These are phyloP conservation scores for Lactarius quietus DNA, from an alignment of 768 basidiomycete genomes.

Conservation along the genomic window DNA sequence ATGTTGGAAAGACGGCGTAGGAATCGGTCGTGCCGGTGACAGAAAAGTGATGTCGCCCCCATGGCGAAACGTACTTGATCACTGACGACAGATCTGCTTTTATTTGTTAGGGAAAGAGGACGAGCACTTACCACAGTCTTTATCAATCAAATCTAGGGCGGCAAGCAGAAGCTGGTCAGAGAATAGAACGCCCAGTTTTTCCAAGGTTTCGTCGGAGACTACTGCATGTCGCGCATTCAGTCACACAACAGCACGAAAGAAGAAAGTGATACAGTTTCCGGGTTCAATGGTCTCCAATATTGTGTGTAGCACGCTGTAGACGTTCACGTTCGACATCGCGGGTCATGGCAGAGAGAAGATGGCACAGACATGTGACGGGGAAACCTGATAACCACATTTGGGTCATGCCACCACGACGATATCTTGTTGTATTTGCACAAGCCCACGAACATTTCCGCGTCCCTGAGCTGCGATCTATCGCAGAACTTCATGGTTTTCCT, in stretches of 20 bases:
- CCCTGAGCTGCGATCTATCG: constrained; percentile 75
- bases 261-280: constrained; percentile 32
- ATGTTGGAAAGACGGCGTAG: constrained; percentile 52
- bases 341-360: neutral
- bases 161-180: constrained; percentile 62
- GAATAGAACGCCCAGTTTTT: constrained; percentile 53
- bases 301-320: constrained; percentile 16
- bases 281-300: constrained; percentile 32
- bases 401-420: constrained; percentile 29
- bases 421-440: constrained; percentile 77
- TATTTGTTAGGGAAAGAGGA: neutral
- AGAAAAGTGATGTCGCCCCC: constrained; percentile 59
- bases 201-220: constrained; percentile 53
- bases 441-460: constrained; percentile 78
- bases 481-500: constrained; percentile 67
- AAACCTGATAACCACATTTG: neutral
- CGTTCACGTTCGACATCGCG: constrained; percentile 5
- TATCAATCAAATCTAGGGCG: constrained; percentile 75
- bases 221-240: constrained; percentile 31
- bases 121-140: constrained; percentile 52
- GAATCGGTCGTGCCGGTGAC: constrained; percentile 63
- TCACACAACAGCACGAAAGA: neutral
- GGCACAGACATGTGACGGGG: neutral
- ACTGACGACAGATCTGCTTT: constrained; percentile 40
- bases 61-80: constrained; percentile 53